Conservation (phyloP, 2,329 filamentous ascomycete species). For the Ilyonectria destructans region DNA sequence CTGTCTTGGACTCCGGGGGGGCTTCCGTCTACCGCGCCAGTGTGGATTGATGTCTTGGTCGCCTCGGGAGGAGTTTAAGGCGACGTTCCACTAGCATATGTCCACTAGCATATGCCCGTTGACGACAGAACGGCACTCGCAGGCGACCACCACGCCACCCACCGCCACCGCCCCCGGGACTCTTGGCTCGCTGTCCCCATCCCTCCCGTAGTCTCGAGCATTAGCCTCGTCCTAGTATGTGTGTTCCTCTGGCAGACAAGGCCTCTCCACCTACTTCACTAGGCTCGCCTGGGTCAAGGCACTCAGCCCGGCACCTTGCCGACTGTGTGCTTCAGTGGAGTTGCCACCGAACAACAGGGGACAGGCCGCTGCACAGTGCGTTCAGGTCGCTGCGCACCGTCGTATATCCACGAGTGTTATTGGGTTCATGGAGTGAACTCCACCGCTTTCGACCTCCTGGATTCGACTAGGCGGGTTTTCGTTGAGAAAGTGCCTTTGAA, state of each 20-base stretch:
- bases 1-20: slow-evolving; percentile 8
- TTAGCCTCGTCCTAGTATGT: background rate
- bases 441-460: slow-evolving; percentile 1
- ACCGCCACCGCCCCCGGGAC: slow-evolving; percentile 9
- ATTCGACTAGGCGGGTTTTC: background rate
- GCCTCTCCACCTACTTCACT: background rate
- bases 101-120: slow-evolving; percentile 3
- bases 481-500: background rate
- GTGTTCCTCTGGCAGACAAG: background rate
- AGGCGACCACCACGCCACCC: slow-evolving; percentile 6
- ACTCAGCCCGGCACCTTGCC: slow-evolving; percentile 5
- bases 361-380: background rate
- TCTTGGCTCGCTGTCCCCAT: slow-evolving; percentile 7
- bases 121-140: slow-evolving; percentile 10
- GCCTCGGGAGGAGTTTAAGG: slow-evolving; percentile 4
- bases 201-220: background rate
- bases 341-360: background rate
- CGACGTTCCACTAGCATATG: slow-evolving; percentile 9
- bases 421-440: background rate
- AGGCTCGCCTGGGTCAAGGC: slow-evolving; percentile 1
- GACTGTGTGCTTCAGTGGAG: slow-evolving; percentile 2
- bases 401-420: background rate
- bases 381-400: background rate
- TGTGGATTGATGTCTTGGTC: slow-evolving; percentile 5
- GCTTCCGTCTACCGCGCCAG: slow-evolving; percentile 14